phyloP scores from a whole-genome alignment of 768 basidiomycete species.

The Trametes cingulata region DNA sequence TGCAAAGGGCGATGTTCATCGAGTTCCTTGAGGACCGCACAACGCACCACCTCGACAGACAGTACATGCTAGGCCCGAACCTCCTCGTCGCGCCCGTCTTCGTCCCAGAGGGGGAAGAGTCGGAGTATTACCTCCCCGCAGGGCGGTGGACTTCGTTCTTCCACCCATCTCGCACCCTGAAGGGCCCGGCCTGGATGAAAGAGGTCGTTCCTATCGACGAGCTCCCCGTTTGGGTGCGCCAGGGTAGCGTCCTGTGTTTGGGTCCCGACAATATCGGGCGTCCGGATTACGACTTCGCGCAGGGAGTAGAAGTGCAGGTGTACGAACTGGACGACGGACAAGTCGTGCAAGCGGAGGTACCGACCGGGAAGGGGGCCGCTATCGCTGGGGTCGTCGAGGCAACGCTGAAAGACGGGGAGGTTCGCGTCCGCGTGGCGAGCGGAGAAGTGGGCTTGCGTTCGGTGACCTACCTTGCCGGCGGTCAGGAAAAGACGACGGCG shows the following conservation, averaged over 20 bases:
- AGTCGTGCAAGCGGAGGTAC: conserved; percentile 41
- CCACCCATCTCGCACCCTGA: conserved; percentile 50
- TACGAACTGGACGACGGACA: conserved; percentile 54
- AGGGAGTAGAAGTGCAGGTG: conserved; percentile 49
- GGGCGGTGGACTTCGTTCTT: conserved; percentile 65
- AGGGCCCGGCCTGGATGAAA: conserved; percentile 63
- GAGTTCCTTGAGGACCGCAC: conserved; percentile 62
- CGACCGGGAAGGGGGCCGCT: conserved; percentile 42
- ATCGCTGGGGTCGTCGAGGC: conserved; percentile 45
- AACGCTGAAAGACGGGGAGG: conserved; percentile 33
- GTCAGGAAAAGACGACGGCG: neutral
- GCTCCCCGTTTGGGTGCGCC: conserved; percentile 68
- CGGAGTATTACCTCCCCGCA: conserved; percentile 60
- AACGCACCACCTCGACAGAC: conserved; percentile 59
- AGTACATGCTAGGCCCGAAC: conserved; percentile 59
- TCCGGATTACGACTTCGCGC: conserved; percentile 62
- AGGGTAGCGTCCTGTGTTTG: conserved; percentile 57
- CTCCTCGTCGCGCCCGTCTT: conserved; percentile 66
- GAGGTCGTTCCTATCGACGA: conserved; percentile 63
- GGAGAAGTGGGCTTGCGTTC: conserved; percentile 19
- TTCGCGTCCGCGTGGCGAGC: conserved; percentile 22
- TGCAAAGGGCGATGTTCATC: conserved; percentile 67
- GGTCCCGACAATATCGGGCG: conserved; percentile 51
- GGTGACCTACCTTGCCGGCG: conserved; percentile 17
- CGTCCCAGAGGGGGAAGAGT: conserved; percentile 52